Evolutionary conservation across 129 eudicot genomes (phyloP).

Genomic region (Tagetes erecta): DNA sequence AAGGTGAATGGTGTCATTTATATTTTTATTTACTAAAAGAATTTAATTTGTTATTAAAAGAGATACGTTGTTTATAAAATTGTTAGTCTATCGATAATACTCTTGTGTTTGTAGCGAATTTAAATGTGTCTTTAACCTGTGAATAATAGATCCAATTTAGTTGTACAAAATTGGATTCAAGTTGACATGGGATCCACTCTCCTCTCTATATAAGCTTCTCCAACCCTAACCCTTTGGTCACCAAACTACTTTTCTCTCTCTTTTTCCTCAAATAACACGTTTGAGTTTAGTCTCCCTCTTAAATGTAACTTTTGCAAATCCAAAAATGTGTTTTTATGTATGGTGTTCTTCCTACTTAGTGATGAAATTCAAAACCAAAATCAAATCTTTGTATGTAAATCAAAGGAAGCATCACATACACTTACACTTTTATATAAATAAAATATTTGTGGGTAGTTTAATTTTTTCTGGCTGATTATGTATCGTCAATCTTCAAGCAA

Average conservation of each 20-base stretch:
- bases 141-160: constrained; percentile 15
- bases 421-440: no score
- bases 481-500: not conserved
- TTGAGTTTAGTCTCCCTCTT: not conserved
- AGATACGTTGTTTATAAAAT: no score
- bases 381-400: not conserved
- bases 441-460: not conserved
- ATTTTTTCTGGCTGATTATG: not conserved
- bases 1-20: no score
- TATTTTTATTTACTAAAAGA: no score
- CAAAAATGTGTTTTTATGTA: not conserved
- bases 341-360: not conserved
- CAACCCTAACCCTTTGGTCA: constrained; percentile 24
- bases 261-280: not conserved
- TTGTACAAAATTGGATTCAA: constrained; percentile 28
- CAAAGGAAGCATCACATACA: not conserved
- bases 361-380: not conserved
- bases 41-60: no score
- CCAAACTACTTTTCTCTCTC: constrained; percentile 20
- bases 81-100: no score
- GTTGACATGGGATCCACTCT: constrained; percentile 24
- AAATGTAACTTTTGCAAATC: not conserved
- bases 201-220: constrained; percentile 28
- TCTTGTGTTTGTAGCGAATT: no score
- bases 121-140: no score